These are phyloP conservation scores for Plasmodium gaboni DNA, from an alignment of 169 alveolate genomes.

Conservation along the genomic window DNA sequence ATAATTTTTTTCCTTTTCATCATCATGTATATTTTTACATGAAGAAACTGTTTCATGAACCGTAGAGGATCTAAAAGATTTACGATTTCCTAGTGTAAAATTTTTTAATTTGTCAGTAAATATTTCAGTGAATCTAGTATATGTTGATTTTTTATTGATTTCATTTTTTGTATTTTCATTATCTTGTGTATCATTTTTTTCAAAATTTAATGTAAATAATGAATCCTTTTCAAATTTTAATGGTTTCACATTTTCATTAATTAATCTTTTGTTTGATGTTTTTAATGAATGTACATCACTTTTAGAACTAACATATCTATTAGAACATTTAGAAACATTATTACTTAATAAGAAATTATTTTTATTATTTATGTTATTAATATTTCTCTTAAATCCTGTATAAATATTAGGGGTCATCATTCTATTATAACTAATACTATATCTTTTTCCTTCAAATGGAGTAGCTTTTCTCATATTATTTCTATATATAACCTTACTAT, in stretches of 20 bases:
- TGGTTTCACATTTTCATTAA: neutral
- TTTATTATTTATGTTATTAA: neutral
- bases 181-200: neutral
- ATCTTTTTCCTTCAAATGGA: constrained; percentile 25
- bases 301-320: constrained; percentile 19
- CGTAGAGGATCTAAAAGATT: constrained; percentile 15
- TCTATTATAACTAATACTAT: constrained; percentile 22
- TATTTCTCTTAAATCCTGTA: constrained; percentile 42
- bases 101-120: constrained; percentile 16
- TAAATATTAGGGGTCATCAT: constrained; percentile 4
- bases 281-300: constrained; percentile 8
- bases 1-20: constrained; percentile 14
- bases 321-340: neutral
- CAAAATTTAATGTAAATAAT: constrained; percentile 3
- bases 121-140: constrained; percentile 57
- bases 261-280: neutral
- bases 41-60: constrained; percentile 8
- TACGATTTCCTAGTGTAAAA: constrained; percentile 30
- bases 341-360: constrained; percentile 4
- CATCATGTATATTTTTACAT: neutral
- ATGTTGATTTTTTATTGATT: constrained; percentile 16
- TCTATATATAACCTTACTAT: constrained; percentile 1
- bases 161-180: neutral
- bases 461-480: constrained; percentile 15
- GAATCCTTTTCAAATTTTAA: constrained; percentile 23